Conservation (phyloP, 2,329 filamentous ascomycete genomes). For the Fusarium sp. region DNA sequence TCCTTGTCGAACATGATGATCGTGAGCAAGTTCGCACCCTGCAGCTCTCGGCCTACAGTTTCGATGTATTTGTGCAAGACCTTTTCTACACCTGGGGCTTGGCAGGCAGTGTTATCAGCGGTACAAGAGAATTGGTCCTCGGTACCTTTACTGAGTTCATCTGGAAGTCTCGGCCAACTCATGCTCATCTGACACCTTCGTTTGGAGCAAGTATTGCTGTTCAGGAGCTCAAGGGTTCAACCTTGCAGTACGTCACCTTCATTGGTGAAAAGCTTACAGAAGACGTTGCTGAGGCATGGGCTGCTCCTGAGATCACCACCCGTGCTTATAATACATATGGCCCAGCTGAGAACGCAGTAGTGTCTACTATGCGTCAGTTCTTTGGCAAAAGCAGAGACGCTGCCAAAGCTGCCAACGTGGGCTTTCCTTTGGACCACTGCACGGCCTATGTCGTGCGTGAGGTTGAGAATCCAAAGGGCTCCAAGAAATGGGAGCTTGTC, state of each 20-base stretch:
- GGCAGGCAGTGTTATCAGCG: conserved; percentile 14
- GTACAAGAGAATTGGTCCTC: conserved; percentile 22
- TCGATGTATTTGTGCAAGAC: conserved; percentile 33
- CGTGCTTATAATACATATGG: conserved; percentile 31
- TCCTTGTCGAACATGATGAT: conserved; percentile 26
- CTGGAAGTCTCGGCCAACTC: conserved; percentile 24
- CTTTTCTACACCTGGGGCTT: conserved; percentile 30
- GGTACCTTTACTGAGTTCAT: conserved; percentile 32
- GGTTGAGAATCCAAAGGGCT: not conserved
- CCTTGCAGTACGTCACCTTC: conserved; percentile 22
- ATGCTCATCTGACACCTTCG: conserved; percentile 28
- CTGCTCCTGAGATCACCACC: conserved; percentile 15
- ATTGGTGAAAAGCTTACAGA: conserved; percentile 30
- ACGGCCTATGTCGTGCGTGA: conserved; percentile 30
- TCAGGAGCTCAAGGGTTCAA: conserved; percentile 24
- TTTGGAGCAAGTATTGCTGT: conserved; percentile 30
- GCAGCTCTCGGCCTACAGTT: conserved; percentile 30
- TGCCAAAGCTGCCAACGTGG: conserved; percentile 29
- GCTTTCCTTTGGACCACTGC: conserved; percentile 21
- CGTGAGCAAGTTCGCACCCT: conserved; percentile 21
- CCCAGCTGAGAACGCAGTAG: conserved; percentile 23
- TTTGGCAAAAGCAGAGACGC: conserved; percentile 19
- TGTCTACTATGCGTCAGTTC: conserved; percentile 29
- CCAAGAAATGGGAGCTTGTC: conserved; percentile 29
- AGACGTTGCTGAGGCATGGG: conserved; percentile 31